These are phyloP conservation scores for Debaryomyces udenii DNA, from an alignment of 1,139 yeast species.

Conservation along the genomic window DNA sequence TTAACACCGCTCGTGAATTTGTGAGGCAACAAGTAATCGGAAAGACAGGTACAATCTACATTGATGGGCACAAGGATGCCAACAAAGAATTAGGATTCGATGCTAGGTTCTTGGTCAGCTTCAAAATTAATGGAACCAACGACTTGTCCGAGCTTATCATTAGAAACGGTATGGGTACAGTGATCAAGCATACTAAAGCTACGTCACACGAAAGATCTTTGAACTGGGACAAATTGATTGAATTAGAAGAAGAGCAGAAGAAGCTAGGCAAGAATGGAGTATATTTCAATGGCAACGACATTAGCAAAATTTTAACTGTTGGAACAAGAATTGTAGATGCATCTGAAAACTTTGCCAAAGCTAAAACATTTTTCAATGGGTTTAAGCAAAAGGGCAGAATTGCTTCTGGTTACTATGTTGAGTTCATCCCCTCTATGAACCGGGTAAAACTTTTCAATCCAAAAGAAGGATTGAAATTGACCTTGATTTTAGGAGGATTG, in stretches of 20 bases:
- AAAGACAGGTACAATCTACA: conserved; percentile 58
- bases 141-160: conserved; percentile 69
- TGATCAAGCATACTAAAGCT: conserved; percentile 75
- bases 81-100: conserved; percentile 60
- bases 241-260: conserved; percentile 65
- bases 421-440: conserved; percentile 67
- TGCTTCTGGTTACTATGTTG: conserved; percentile 64
- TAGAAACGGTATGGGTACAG: conserved; percentile 72
- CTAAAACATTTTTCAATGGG: conserved; percentile 73
- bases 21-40: conserved; percentile 72
- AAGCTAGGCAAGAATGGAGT: conserved; percentile 61
- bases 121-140: conserved; percentile 48
- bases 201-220: conserved; percentile 69
- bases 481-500: conserved; percentile 78
- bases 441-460: conserved; percentile 71
- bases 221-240: conserved; percentile 77
- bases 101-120: conserved; percentile 65
- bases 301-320: conserved; percentile 53
- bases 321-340: conserved; percentile 75
- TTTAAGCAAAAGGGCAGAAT: conserved; percentile 68
- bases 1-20: conserved; percentile 70
- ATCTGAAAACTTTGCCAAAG: conserved; percentile 70
- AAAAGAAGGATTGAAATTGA: conserved; percentile 69
- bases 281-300: conserved; percentile 42
- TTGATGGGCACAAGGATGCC: conserved; percentile 70